These are phyloP conservation scores for Rhizopus sp. DNA, from an alignment of 371 early-diverging fungal genomes.

Conservation along the genomic window DNA sequence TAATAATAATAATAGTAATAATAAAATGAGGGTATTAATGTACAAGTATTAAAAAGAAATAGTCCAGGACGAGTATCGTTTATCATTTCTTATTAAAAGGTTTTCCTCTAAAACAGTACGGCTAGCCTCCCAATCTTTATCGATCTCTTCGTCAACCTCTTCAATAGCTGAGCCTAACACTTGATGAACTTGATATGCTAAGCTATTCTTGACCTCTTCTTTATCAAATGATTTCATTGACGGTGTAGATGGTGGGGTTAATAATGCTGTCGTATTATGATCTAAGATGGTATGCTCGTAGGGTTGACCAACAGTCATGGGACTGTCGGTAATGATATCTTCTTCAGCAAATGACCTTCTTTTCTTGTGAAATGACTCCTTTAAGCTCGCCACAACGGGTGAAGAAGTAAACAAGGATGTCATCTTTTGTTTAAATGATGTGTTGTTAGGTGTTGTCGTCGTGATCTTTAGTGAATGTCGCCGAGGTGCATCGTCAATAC, in stretches of 20 bases:
- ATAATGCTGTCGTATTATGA: neutral
- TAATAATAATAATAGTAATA: no score
- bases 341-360: neutral
- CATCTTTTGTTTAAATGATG: slow-evolving; percentile 12
- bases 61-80: neutral
- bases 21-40: no score
- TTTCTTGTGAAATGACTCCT: slow-evolving; percentile 11
- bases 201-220: neutral
- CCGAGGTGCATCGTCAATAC: neutral
- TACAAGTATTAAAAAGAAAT: neutral
- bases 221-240: neutral
- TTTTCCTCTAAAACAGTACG: slow-evolving; percentile 7
- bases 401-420: slow-evolving; percentile 17
- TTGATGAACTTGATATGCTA: slow-evolving; percentile 19
- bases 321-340: neutral
- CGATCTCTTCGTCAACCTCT: slow-evolving; percentile 31
- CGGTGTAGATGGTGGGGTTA: neutral
- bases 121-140: slow-evolving; percentile 27
- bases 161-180: slow-evolving; percentile 23
- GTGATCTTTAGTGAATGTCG: neutral
- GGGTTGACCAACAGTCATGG: neutral
- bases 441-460: neutral
- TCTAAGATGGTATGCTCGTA: no score
- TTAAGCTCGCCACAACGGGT: slow-evolving; percentile 14
- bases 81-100: neutral